Percentiles rank a stretch among this genome's conserved stretches.
Conservation (phyloP, 768 basidiomycete species). For the Leccinum sublutescens region DNA sequence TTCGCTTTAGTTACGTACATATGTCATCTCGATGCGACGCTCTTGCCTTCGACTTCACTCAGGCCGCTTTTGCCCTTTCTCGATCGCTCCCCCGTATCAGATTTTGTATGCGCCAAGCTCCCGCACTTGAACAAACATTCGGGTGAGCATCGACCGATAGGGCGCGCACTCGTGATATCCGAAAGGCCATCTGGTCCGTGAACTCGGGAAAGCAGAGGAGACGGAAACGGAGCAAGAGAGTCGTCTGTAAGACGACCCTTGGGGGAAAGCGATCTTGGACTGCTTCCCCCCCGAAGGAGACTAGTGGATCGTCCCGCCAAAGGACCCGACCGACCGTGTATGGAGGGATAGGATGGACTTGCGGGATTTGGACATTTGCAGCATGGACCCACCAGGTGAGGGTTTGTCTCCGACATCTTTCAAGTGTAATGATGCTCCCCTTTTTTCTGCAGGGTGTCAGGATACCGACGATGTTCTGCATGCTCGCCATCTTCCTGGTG, state of each 20-base stretch:
- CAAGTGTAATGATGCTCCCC: background rate
- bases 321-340: constrained; percentile 44
- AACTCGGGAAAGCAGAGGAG: constrained; percentile 86
- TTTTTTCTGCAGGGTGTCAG: constrained; percentile 66
- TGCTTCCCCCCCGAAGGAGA: constrained; percentile 91
- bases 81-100: constrained; percentile 90
- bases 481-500: constrained; percentile 81
- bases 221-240: constrained; percentile 98
- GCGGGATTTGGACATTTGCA: constrained; percentile 83
- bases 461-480: constrained; percentile 59
- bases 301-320: constrained; percentile 87
- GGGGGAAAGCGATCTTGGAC: constrained; percentile 86
- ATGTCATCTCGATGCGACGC: constrained; percentile 91
- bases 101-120: constrained; percentile 92
- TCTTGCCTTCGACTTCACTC: constrained; percentile 78
- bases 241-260: constrained; percentile 90
- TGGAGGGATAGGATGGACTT: constrained; percentile 91
- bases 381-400: constrained; percentile 93
- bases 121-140: constrained; percentile 88
- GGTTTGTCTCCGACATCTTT: constrained; percentile 4
- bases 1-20: constrained; percentile 60
- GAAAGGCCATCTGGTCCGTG: constrained; percentile 94
- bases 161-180: constrained; percentile 84
- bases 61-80: constrained; percentile 90
- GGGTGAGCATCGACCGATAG: constrained; percentile 71